Evolutionary conservation across 2,329 filamentous ascomycete genomes (phyloP), one percentile per base, ranked within the genome.

Genomic region (Chalaropsis thielavioides): DNA sequence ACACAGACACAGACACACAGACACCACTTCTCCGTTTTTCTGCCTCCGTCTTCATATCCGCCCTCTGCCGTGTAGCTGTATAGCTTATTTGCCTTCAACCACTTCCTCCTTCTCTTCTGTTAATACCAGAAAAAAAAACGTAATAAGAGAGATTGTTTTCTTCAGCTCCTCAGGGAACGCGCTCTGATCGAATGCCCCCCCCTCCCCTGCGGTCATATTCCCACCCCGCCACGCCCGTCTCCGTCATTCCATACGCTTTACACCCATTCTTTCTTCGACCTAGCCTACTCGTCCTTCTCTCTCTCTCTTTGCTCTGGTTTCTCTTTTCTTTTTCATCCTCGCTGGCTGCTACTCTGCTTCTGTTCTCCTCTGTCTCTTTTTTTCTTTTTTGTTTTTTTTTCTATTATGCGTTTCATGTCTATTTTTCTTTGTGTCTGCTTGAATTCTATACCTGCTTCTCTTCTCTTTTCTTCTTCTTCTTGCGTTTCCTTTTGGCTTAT

Each of bases 381-480:
- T 54, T 56, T 44, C 11, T 43, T 43, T 11, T 51, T 56, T 35
- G 61, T 43, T 40, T 63, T 66, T 46, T 64, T 40, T 31, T 58
- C 15, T 51, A 11, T 51, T 22, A 19, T 51, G 22, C 24, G 46
- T 51, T 51, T 51, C 22, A 51, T 24, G 46, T 51, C 46, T 51
- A 51, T 17, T 61, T 63, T 51, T 54, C 43, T 17, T 65, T 65
- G 70, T 69, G 62, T 72, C 68, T 65, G 68, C 67, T 68, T 69
- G 38, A 64, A 63, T 56, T 44, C 38, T 44, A 46, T 68, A 54
- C 61, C 38, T 56, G 58, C 7, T 43, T 60, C 31, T 11, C 40
- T 64, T 22, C 6, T 64, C 31, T 43, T n/a, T n/a, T 22, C 24
- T 22, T 31, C 7, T 31, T 38, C 40, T 4, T 51, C 41, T 54